Conservation (phyloP, 2,329 filamentous ascomycete genomes). For the Pochonia chlamydosporia region DNA sequence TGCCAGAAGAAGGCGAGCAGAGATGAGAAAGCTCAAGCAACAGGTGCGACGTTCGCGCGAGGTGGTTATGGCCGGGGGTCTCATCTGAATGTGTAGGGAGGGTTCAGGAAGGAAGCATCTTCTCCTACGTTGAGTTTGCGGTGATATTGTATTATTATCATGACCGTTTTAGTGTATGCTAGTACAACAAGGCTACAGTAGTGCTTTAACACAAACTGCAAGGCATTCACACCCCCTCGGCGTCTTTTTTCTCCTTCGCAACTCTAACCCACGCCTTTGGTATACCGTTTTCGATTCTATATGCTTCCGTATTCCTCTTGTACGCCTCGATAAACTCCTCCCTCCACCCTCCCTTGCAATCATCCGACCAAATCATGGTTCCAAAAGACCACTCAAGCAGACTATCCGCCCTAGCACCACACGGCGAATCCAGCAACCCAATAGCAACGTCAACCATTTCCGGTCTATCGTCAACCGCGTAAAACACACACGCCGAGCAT, state of each 20-base stretch:
- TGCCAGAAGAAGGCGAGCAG: slow-evolving; percentile 21
- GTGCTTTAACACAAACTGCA: not conserved
- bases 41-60: slow-evolving; percentile 28
- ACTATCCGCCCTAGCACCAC: slow-evolving; percentile 40
- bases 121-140: too few relatives aligned
- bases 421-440: slow-evolving; percentile 35
- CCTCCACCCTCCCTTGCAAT: slow-evolving; percentile 14
- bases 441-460: slow-evolving; percentile 37
- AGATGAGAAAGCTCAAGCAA: slow-evolving; percentile 30
- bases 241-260: not conserved
- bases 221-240: not conserved
- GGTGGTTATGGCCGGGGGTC: slow-evolving; percentile 11
- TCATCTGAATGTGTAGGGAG: slow-evolving; percentile 5
- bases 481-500: slow-evolving; percentile 43
- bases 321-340: slow-evolving; percentile 9
- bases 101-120: too few relatives aligned
- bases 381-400: slow-evolving; percentile 37
- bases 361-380: slow-evolving; percentile 5
- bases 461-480: slow-evolving; percentile 30
- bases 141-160: slow-evolving; percentile 3
- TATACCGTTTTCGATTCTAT: slow-evolving; percentile 12
- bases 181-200: not conserved
- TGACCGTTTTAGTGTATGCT: slow-evolving; percentile 4
- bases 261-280: slow-evolving; percentile 11
- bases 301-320: slow-evolving; percentile 14